A percentile compares a stretch with the other conserved stretches of the same genome.
phyloP scores from a whole-genome alignment of 139 green algal genomes.

The Deuterostichococcus epilithicus region DNA sequence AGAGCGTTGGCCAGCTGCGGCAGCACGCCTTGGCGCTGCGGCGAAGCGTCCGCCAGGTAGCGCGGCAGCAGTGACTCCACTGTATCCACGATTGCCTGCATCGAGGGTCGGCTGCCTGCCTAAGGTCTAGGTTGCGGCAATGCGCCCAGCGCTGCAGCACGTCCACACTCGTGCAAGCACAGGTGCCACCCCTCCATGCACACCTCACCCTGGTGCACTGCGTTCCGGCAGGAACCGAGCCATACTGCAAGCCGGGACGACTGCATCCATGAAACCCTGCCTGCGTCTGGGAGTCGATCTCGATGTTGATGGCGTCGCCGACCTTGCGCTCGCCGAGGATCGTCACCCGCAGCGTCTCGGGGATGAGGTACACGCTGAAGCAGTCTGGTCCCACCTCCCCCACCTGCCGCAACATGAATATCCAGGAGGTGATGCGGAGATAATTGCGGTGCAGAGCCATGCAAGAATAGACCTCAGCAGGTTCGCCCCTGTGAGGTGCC shows the following conservation, averaged over 20 bases:
- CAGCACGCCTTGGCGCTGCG: background rate
- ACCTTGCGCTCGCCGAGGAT: slow-evolving; percentile 60
- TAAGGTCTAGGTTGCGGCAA: background rate
- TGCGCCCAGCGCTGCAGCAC: background rate
- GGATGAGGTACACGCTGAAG: slow-evolving; percentile 94
- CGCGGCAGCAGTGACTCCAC: slow-evolving; percentile 75
- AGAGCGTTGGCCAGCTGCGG: too few relatives aligned
- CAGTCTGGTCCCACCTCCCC: slow-evolving; percentile 43
- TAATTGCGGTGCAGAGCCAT: too few relatives aligned
- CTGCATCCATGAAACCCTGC: background rate
- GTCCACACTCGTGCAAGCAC: too few relatives aligned
- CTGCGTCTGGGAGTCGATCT: slow-evolving; percentile 90
- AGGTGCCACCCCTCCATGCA: background rate
- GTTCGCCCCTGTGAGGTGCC: too few relatives aligned
- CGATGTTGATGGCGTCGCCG: slow-evolving; percentile 82
- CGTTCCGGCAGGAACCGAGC: background rate
- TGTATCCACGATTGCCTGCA: slow-evolving; percentile 85
- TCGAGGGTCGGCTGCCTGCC: background rate
- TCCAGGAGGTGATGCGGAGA: background rate
- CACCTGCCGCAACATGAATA: slow-evolving; percentile 13
- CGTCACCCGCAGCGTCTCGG: slow-evolving; percentile 85
- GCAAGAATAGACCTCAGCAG: too few relatives aligned
- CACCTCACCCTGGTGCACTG: background rate
- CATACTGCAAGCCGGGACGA: background rate
- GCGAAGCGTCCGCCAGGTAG: background rate